These are phyloP conservation scores for Xylaria curta DNA, from an alignment of 495 filamentous ascomycete genomes.

Conservation along the genomic window DNA sequence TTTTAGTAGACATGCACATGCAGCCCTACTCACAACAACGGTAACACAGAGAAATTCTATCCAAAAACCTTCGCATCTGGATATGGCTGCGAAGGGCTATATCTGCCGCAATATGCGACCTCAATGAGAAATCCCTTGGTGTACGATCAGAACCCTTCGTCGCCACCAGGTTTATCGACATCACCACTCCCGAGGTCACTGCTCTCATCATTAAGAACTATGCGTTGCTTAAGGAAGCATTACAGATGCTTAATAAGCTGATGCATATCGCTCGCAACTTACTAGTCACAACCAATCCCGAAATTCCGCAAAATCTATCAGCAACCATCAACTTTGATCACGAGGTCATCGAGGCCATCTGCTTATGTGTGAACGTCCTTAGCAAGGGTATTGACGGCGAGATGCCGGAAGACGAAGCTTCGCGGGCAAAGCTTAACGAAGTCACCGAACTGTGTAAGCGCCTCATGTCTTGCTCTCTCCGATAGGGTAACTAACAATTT, in stretches of 20 bases:
- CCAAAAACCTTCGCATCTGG: slow-evolving; percentile 70
- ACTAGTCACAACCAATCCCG: slow-evolving; percentile 72
- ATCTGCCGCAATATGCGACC: slow-evolving; percentile 63
- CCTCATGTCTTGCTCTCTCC: not conserved
- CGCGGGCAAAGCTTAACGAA: slow-evolving; percentile 55
- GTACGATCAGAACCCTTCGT: slow-evolving; percentile 43
- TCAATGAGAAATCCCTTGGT: slow-evolving; percentile 66
- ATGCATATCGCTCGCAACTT: slow-evolving; percentile 86
- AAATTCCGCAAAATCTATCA: slow-evolving; percentile 85
- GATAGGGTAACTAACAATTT: slow-evolving; percentile 32
- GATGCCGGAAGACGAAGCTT: slow-evolving; percentile 68
- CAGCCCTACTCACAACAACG: slow-evolving; percentile 27
- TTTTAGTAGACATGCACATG: slow-evolving; percentile 30
- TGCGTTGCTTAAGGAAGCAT: slow-evolving; percentile 74
- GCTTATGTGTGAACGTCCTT: slow-evolving; percentile 84
- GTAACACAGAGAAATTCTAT: slow-evolving; percentile 60
- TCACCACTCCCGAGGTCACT: slow-evolving; percentile 63
- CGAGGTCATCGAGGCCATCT: slow-evolving; percentile 81
- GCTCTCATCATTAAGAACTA: slow-evolving; percentile 83
- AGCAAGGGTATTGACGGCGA: slow-evolving; percentile 90
- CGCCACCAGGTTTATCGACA: slow-evolving; percentile 55
- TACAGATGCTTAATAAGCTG: slow-evolving; percentile 83
- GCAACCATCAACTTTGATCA: slow-evolving; percentile 79
- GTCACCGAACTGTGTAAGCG: slow-evolving; percentile 61
- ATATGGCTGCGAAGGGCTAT: slow-evolving; percentile 60